Conservation (phyloP, 495 filamentous ascomycete species). For the Wilcoxina mikolae region DNA sequence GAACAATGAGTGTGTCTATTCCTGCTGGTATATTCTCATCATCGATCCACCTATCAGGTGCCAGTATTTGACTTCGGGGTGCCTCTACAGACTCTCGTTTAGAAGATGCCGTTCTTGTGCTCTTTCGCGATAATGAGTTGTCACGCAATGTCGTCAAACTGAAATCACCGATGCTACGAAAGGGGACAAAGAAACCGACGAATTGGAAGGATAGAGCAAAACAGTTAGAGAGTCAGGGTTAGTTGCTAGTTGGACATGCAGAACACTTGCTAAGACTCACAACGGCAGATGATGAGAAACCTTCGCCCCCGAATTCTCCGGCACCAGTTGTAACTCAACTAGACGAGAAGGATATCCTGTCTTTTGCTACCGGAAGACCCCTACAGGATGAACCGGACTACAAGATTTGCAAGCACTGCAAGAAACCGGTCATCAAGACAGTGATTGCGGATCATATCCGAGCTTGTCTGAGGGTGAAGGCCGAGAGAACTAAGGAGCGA, state of each 20-base stretch:
- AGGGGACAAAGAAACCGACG: constrained; percentile 7
- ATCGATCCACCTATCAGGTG: no score
- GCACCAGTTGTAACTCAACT: constrained; percentile 53
- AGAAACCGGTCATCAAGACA: constrained; percentile 51
- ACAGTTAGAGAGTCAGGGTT: constrained; percentile 23
- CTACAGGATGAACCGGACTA: constrained; percentile 52
- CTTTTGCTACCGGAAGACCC: constrained; percentile 59
- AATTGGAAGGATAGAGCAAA: constrained; percentile 26
- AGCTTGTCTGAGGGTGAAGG: constrained; percentile 57
- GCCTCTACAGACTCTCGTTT: no score
- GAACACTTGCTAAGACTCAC: not conserved
- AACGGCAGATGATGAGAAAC: not conserved
- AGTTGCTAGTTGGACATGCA: not conserved
- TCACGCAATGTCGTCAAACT: constrained; percentile 18
- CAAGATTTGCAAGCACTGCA: constrained; percentile 70
- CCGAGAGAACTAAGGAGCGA: constrained; percentile 58
- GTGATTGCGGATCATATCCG: constrained; percentile 50
- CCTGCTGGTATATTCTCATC: no score
- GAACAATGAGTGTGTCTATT: no score
- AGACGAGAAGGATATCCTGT: constrained; percentile 50
- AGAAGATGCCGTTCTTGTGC: constrained; percentile 22
- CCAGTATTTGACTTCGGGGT: no score
- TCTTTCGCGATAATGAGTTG: constrained; percentile 24
- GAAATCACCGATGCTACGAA: constrained; percentile 14
- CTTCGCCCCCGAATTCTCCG: not conserved